A percentile compares a stretch with the other conserved stretches of the same genome.
Evolutionary conservation across 164 flowering plant genomes (phyloP).

Genomic region (Santalum album): DNA sequence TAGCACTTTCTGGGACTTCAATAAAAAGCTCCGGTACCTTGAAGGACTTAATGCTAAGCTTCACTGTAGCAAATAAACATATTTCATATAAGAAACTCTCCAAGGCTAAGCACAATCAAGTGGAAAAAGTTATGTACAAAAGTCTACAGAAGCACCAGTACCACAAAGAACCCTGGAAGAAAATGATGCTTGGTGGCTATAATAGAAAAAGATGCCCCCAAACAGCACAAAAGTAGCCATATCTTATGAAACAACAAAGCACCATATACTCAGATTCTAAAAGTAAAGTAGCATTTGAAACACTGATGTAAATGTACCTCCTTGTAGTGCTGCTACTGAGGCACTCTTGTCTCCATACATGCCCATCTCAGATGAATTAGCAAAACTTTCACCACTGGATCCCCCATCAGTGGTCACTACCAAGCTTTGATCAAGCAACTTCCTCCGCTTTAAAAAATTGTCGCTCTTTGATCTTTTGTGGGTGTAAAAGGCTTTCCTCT

Average conservation of each 20-base stretch:
- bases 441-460: constrained; percentile 23
- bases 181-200: constrained; percentile 17
- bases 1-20: constrained; percentile 39
- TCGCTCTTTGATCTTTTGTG: constrained; percentile 17
- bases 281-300: not conserved
- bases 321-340: constrained; percentile 12
- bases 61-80: constrained; percentile 24
- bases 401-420: constrained; percentile 28
- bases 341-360: constrained; percentile 11
- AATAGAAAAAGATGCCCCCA: constrained; percentile 15
- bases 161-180: constrained; percentile 28
- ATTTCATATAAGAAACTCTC: constrained; percentile 1
- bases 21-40: constrained; percentile 36
- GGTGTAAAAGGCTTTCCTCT: constrained; percentile 21
- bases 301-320: constrained; percentile 14
- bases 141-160: constrained; percentile 9
- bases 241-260: not conserved
- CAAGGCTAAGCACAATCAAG: not conserved
- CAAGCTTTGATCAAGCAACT: constrained; percentile 18
- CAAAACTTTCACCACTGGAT: constrained; percentile 26
- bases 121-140: no score
- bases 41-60: constrained; percentile 37
- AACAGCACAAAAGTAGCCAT: constrained; percentile 12
- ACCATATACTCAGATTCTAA: not conserved
- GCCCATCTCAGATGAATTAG: constrained; percentile 24